Conservation (phyloP, 331 rosid genomes). For the Malus hybrid region DNA sequence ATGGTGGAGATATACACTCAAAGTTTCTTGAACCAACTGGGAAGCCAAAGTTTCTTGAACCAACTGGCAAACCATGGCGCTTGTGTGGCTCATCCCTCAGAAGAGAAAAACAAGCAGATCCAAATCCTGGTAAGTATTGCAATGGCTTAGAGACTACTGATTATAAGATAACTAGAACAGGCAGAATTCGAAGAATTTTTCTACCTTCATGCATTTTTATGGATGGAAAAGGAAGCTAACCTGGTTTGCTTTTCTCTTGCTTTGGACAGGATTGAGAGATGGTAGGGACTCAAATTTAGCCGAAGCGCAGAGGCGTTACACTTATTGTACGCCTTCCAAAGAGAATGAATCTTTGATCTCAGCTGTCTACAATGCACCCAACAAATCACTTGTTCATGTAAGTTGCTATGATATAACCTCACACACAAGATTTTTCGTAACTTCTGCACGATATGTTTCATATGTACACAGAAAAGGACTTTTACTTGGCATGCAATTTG, state of each 20-base stretch:
- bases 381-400: conserved; percentile 10
- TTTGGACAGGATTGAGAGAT: conserved; percentile 17
- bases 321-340: conserved; percentile 7
- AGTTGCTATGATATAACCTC: not conserved
- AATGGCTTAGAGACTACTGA: not conserved
- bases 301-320: not conserved
- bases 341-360: conserved; percentile 4
- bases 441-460: not conserved
- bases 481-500: not conserved
- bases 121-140: not conserved
- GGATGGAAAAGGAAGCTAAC: not conserved
- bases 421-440: not conserved
- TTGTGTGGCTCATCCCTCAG: not conserved
- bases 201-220: not conserved
- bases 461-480: not conserved
- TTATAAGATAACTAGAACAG: not conserved
- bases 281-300: not conserved
- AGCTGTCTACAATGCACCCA: not conserved
- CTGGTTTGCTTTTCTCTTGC: not conserved
- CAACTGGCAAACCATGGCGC: not conserved
- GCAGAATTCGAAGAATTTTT: not conserved
- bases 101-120: conserved; percentile 1
- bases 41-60: not conserved
- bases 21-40: not conserved
- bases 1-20: not conserved